phyloP scores from a whole-genome alignment of 495 filamentous ascomycete genomes.

The Hypoxylon subgilvum region DNA sequence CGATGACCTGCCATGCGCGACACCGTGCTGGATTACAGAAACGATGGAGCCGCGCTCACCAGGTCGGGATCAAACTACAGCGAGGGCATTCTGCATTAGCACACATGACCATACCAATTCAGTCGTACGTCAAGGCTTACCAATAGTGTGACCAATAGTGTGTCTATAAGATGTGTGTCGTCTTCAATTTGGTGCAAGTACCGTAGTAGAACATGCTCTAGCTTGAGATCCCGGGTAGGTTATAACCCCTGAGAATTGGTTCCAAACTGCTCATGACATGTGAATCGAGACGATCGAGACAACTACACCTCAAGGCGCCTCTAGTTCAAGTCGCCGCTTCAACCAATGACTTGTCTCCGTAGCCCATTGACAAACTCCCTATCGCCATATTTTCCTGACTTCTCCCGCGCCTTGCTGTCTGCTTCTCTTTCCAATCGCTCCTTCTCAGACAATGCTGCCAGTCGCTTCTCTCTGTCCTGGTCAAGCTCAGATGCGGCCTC shows the following conservation, averaged over 20 bases:
- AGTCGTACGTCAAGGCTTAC: too few species aligned
- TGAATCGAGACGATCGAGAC: too few species aligned
- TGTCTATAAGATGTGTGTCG: too few species aligned
- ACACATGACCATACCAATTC: too few species aligned
- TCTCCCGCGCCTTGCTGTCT: constrained; percentile 65
- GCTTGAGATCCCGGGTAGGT: too few species aligned
- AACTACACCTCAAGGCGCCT: not conserved
- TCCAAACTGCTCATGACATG: too few species aligned
- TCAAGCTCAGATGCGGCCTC: constrained; percentile 81
- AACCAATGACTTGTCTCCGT: constrained; percentile 54
- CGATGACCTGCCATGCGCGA: not conserved
- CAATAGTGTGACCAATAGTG: too few species aligned
- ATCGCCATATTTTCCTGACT: constrained; percentile 64
- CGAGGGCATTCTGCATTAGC: too few species aligned
- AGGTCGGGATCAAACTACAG: not conserved
- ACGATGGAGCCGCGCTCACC: not conserved
- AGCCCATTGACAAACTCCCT: constrained; percentile 65
- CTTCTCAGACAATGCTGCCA: constrained; percentile 68
- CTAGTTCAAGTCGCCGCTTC: not conserved
- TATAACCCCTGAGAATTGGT: too few species aligned
- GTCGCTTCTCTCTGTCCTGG: constrained; percentile 69
- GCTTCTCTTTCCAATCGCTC: constrained; percentile 69
- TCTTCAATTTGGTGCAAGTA: too few species aligned
- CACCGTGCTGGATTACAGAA: not conserved
- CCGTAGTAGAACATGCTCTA: too few species aligned